Conservation (phyloP, 257 asterid genomes). For the Orobanche coerulescens region DNA sequence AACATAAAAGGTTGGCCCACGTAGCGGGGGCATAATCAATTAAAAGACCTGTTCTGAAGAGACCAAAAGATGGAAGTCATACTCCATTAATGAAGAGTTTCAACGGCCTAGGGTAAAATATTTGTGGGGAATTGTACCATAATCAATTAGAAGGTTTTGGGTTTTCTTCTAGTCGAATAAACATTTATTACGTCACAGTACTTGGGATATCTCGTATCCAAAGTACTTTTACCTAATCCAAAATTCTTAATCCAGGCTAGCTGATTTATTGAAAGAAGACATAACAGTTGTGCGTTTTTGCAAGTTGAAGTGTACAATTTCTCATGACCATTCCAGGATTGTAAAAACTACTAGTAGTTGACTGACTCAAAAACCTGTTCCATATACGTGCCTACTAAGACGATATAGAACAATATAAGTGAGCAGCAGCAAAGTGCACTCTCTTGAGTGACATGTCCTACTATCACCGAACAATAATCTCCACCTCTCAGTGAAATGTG, state of each 20-base stretch:
- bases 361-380: neutral
- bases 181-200: neutral
- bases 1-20: neutral
- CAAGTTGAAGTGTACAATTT: neutral
- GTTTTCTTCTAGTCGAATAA: neutral
- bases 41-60: neutral
- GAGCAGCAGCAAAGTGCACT: neutral
- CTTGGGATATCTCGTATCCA: neutral
- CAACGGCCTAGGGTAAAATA: neutral
- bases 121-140: neutral
- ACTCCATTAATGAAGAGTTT: neutral
- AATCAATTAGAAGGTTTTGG: neutral
- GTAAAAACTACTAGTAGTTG: neutral
- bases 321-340: neutral
- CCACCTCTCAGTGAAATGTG: neutral
- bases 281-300: neutral
- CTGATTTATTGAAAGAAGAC: neutral
- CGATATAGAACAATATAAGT: neutral
- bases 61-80: neutral
- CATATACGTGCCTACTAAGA: neutral
- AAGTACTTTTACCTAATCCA: neutral
- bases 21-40: neutral
- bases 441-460: neutral
- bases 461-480: neutral
- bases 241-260: neutral